These are phyloP conservation scores for Aristolochia contorta DNA, from an alignment of 164 flowering plant genomes.

Conservation along the genomic window DNA sequence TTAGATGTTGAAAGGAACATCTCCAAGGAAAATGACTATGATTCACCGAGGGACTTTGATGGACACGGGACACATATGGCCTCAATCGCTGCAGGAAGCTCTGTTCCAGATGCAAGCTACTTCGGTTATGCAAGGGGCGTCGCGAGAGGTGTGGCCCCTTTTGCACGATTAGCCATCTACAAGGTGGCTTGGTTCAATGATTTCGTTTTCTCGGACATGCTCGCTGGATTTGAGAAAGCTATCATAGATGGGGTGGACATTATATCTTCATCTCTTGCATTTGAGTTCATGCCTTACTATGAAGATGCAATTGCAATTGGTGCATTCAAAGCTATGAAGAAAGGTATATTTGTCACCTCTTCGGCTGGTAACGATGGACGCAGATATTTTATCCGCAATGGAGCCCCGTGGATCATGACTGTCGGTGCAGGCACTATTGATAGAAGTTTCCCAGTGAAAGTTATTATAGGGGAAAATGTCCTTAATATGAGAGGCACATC, in stretches of 20 bases:
- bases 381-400: slow-evolving; percentile 12
- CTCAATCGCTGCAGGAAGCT: slow-evolving; percentile 27
- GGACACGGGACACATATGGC: slow-evolving; percentile 42
- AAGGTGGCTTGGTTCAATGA: slow-evolving; percentile 17
- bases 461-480: background rate
- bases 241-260: slow-evolving; percentile 37
- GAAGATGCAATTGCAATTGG: slow-evolving; percentile 26
- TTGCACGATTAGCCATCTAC: slow-evolving; percentile 36
- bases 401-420: slow-evolving; percentile 43
- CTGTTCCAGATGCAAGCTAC: slow-evolving; percentile 9
- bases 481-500: slow-evolving; percentile 6
- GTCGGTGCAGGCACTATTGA: slow-evolving; percentile 36
- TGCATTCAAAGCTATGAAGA: slow-evolving; percentile 34
- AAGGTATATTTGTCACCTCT: slow-evolving; percentile 28
- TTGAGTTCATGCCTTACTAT: slow-evolving; percentile 9
- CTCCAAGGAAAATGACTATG: slow-evolving; percentile 18
- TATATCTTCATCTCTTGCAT: slow-evolving; percentile 31
- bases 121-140: slow-evolving; percentile 37
- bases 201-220: slow-evolving; percentile 18
- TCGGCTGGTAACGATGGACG: slow-evolving; percentile 34
- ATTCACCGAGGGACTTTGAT: slow-evolving; percentile 32
- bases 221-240: background rate
- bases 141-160: slow-evolving; percentile 27
- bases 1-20: slow-evolving; percentile 9
- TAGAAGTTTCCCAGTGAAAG: slow-evolving; percentile 7